phyloP scores from a whole-genome alignment of 257 asterid species.

The Anisodus tanguticus region DNA sequence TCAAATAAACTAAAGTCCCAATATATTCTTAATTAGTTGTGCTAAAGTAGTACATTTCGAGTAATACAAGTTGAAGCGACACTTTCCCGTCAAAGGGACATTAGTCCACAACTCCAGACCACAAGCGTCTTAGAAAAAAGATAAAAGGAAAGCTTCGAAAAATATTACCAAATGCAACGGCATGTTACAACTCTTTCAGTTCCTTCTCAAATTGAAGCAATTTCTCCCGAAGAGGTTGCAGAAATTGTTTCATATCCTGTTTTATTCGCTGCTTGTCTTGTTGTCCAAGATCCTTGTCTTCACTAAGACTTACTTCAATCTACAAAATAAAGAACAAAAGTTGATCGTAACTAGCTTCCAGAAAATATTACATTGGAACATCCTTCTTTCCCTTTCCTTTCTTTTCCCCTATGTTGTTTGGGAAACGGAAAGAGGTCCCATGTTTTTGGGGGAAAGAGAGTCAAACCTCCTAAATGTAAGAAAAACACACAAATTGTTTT shows the following conservation, averaged over 20 bases:
- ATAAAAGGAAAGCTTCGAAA: background rate
- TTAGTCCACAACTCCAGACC: background rate
- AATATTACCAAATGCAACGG: background rate
- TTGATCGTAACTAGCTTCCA: background rate
- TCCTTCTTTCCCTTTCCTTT: background rate
- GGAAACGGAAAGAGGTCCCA: background rate
- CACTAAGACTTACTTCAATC: slow-evolving; percentile 69
- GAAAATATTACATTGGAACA: background rate
- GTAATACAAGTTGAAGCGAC: slow-evolving; percentile 9
- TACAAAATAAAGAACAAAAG: slow-evolving; percentile 32
- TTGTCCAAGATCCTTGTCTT: slow-evolving; percentile 60
- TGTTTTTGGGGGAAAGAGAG: background rate
- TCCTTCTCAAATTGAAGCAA: slow-evolving; percentile 75
- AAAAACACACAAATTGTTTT: background rate
- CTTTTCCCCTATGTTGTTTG: background rate
- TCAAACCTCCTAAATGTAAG: background rate
- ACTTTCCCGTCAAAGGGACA: background rate
- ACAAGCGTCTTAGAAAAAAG: background rate
- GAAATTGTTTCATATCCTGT: slow-evolving; percentile 56
- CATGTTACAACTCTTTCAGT: slow-evolving; percentile 62
- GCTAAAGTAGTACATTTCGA: background rate
- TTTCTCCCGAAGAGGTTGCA: slow-evolving; percentile 72
- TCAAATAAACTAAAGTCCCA: background rate
- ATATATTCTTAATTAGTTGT: slow-evolving; percentile 2
- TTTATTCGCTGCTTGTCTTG: slow-evolving; percentile 61